Evolutionary conservation across 768 basidiomycete genomes (phyloP).

Genomic region (Nidularia pulvinata): DNA sequence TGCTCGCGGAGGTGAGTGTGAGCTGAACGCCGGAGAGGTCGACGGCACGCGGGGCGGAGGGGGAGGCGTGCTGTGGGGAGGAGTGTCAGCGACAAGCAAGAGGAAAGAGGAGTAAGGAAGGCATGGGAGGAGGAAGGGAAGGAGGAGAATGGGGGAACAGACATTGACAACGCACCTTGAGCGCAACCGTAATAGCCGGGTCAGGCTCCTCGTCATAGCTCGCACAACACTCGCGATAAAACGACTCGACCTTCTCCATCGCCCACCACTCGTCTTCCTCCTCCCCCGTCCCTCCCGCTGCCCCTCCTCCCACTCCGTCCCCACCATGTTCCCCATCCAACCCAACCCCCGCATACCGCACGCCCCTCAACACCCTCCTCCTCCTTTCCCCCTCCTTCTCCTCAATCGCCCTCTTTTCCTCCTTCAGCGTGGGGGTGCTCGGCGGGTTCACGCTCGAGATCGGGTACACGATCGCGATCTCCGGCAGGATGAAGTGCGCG

Average conservation of each 20-base stretch:
- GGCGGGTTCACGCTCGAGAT: conserved; percentile 87
- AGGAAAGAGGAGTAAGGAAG: neutral
- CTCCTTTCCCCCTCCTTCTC: conserved; percentile 73
- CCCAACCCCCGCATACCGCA: neutral
- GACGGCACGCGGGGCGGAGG: conserved; percentile 63
- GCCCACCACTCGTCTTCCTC: conserved; percentile 78
- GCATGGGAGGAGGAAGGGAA: neutral
- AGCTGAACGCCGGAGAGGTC: conserved; percentile 84
- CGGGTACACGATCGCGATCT: conserved; percentile 87
- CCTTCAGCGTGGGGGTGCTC: conserved; percentile 72
- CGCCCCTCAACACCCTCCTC: conserved; percentile 51
- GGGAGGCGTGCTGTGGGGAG: conserved; percentile 43
- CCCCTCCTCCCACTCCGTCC: conserved; percentile 24
- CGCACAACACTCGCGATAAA: conserved; percentile 85
- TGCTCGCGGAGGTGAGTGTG: conserved; percentile 65
- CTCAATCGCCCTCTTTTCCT: conserved; percentile 83
- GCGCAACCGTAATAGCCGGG: conserved; percentile 60
- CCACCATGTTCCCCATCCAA: neutral
- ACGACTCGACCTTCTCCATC: conserved; percentile 78
- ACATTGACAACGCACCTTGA: conserved; percentile 52
- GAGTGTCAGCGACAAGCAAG: neutral
- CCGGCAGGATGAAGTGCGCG: conserved; percentile 90
- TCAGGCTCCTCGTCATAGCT: conserved; percentile 76
- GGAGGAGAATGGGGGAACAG: neutral
- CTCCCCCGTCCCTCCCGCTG: conserved; percentile 29